Base-by-base conservation (phyloP, 1,139 yeast genomes). In the Pichia terricola region DNA sequence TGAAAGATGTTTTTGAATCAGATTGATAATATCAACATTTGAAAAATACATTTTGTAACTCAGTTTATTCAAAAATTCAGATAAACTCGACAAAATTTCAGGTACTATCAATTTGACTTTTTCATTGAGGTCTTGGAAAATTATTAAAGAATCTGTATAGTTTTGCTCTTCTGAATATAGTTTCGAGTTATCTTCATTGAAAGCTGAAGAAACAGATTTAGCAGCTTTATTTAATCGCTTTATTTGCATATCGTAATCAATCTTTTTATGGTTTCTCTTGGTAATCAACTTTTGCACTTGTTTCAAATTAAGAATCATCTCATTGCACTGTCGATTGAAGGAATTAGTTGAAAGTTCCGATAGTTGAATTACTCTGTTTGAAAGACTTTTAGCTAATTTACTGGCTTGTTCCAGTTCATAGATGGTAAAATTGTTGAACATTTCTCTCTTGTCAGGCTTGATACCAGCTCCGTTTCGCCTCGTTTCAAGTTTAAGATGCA, bases 11-110 rank as follows among this genome's bases (percentile, higher is more conserved):
- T 55, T 51, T 31, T 56, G 47, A 22, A 73, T 56, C 11, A 61
- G 58, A 25, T 59, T 53, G 43, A 60, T 63, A 3, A 69, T 61
- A 28, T 54, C 60, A 9, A 46, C 11, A 32, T 61, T 55, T 64
- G 52, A 67, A 59, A 55, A 65, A 59, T 47, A 72, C 31, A 41
- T 61, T 48, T 53, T 60, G 44, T 67, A 61, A 5, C 73, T 60
- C 10, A 75, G 48, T 39, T 63, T 61, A 39, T 69, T 74, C 7
- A 74, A 56, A 49, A 75, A 75, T 50, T 76, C 81, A 36, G 75
- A 76, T 42, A 74, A 54, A 25, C 69, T 65, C 4, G 65, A 59
- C 45, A 72, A 56, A 1, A 68, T 63, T 48, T 72, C 75, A 0
- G 81, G 81, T 26, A 75, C 59, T 1, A 70, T 53, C 4, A 67